A percentile compares a stretch with the other conserved stretches of the same genome.
These are phyloP conservation scores for Gentiana macrophylla DNA, from an alignment of 257 asterid species.

Conservation along the genomic window DNA sequence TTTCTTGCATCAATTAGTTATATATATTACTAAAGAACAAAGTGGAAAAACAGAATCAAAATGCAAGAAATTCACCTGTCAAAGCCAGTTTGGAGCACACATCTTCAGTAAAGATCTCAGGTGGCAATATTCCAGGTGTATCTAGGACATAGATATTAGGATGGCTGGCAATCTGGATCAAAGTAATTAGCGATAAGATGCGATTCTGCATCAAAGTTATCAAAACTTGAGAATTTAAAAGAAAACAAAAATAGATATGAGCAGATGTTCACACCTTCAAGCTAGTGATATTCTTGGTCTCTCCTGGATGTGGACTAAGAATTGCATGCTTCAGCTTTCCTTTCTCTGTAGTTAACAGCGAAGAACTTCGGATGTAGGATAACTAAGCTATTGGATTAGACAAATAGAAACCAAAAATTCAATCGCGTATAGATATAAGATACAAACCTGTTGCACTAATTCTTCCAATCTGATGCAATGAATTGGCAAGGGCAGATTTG, in stretches of 20 bases:
- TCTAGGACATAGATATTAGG: constrained; percentile 76
- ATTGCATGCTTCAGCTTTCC: constrained; percentile 69
- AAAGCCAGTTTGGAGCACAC: constrained; percentile 70
- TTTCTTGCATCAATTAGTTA: neutral
- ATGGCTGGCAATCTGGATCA: constrained; percentile 72
- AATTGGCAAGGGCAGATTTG: constrained; percentile 88
- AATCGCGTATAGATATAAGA: no score
- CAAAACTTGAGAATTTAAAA: no score
- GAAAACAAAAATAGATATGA: neutral
- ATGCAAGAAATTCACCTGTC: no score
- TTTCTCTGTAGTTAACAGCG: constrained; percentile 47
- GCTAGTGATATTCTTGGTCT: constrained; percentile 69
- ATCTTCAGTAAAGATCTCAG: constrained; percentile 41
- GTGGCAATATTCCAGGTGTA: constrained; percentile 70
- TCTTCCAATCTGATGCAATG: constrained; percentile 90
- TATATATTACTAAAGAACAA: neutral
- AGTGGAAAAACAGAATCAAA: neutral
- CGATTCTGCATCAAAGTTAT: no score
- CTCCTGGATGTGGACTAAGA: constrained; percentile 79
- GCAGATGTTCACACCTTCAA: constrained; percentile 45
- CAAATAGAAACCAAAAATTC: no score
- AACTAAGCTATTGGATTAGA: neutral
- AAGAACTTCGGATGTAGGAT: constrained; percentile 12
- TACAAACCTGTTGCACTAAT: constrained; percentile 71
- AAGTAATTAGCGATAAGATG: constrained; percentile 2